A percentile compares a stretch with the other conserved stretches of the same genome.
Conservation (phyloP, 2,329 filamentous ascomycete species). For the Ceratocystis variospora region DNA sequence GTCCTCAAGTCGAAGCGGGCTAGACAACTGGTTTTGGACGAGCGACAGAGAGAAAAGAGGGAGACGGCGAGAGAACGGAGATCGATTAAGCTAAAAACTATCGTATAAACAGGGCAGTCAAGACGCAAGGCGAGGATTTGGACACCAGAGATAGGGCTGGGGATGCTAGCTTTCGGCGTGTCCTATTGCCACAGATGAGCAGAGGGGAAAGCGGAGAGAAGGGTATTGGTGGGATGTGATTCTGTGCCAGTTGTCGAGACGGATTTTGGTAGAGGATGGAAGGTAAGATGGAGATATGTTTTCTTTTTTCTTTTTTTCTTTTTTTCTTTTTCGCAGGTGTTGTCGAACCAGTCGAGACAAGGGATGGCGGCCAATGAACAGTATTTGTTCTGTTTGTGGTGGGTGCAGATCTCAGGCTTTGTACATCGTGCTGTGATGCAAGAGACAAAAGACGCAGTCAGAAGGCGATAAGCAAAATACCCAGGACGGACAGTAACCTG, state of each 20-base stretch:
- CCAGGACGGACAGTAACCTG: not conserved
- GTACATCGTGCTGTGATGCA: not conserved
- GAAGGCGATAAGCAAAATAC: not conserved
- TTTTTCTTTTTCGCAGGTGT: not conserved
- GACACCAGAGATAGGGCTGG: not conserved
- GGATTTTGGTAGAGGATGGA: not conserved
- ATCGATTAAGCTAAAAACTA: not conserved
- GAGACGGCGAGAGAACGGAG: not conserved
- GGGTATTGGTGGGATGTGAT: not conserved
- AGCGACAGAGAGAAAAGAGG: not conserved
- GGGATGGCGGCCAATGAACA: not conserved
- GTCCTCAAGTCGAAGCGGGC: not conserved
- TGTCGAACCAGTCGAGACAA: conserved; percentile 3
- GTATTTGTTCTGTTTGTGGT: not conserved
- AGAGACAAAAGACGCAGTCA: not conserved
- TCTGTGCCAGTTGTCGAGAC: not conserved
- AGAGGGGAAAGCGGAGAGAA: not conserved
- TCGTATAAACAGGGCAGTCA: too few species aligned
- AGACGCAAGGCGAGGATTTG: not conserved
- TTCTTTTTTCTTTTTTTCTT: too few species aligned
- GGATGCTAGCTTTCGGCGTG: too few species aligned
- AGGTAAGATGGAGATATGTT: not conserved
- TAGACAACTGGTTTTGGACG: not conserved
- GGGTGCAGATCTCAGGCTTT: not conserved
- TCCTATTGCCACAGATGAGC: not conserved